Evolutionary conservation across 176 grass and related monocot species (phyloP).

Genomic region (Otatea glauca): DNA sequence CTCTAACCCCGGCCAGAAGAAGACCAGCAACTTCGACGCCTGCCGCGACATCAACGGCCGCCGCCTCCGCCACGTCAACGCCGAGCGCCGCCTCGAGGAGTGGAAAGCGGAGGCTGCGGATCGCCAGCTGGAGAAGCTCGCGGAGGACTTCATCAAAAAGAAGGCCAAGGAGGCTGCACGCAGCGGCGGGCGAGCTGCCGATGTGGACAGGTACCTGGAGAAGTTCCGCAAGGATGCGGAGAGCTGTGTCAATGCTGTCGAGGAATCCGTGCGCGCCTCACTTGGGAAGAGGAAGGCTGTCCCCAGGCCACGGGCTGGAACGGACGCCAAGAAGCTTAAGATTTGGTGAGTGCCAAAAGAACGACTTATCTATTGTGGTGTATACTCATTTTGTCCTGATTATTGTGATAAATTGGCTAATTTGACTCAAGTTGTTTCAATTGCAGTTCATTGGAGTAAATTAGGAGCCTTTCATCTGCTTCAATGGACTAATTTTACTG

Average conservation of each 20-base stretch:
- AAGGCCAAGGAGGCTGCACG: constrained; percentile 73
- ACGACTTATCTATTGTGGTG: neutral
- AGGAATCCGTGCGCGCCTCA: constrained; percentile 78
- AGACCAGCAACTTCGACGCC: constrained; percentile 96
- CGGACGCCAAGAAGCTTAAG: constrained; percentile 80
- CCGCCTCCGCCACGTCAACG: constrained; percentile 90
- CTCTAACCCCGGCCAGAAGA: constrained; percentile 96
- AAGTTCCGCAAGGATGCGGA: constrained; percentile 84
- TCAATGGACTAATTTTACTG: neutral
- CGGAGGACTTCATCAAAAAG: constrained; percentile 85
- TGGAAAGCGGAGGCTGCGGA: constrained; percentile 83
- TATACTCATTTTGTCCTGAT: constrained; percentile 5
- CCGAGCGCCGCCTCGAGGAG: constrained; percentile 92
- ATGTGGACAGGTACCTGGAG: constrained; percentile 91
- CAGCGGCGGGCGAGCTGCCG: constrained; percentile 38
- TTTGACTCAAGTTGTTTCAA: neutral
- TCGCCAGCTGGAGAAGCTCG: constrained; percentile 80
- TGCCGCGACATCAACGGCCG: constrained; percentile 96
- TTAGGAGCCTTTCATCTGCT: neutral
- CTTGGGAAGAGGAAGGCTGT: constrained; percentile 81
- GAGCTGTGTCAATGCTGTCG: constrained; percentile 71
- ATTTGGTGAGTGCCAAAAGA: constrained; percentile 66
- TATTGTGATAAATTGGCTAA: neutral
- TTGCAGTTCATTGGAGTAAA: neutral
- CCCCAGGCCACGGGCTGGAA: constrained; percentile 38